Evolutionary conservation across 2,329 filamentous ascomycete species (phyloP), one percentile per base, ranked within the genome.

Genomic region (Cercospora brassicicola): DNA sequence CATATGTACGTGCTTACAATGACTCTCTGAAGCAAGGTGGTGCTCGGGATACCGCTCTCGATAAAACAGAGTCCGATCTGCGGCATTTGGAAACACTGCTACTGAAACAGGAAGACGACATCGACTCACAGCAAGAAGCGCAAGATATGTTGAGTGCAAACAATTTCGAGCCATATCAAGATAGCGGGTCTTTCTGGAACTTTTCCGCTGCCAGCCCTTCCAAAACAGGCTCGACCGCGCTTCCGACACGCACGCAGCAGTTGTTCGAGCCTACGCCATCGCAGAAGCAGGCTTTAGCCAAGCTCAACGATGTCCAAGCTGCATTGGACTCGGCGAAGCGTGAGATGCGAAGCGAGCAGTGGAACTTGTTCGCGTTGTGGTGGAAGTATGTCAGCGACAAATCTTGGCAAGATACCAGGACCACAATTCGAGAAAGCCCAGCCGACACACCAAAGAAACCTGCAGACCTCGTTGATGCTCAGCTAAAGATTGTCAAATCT

Each of bases 101-200:
- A n/a, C 5, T 39, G 18, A 45, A 56, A 33, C 65, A 57, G 18
- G 59, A 67, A 13, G 65, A 67, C 11, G 59, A 59, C 28, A 55
- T 67, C 6, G 65, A 67, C 20, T 30, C 65, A 20, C 65, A 67
- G 26, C 65, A 57, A 39, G 59, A 67, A 33, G 65, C 65, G 20
- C 33, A 23, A 11, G 65, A 67, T 28, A 62, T 67, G 65, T 45
- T 67, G n/a, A 62, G 31, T 31, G 48, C 59, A n/a, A 62, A 63
- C 33, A 67, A 67, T 23, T 67, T 67, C 26, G 39, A 62, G 26
- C 65, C 59, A 26, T 53, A 10, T 23, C 42, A 55, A 28, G 42
- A 53, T 42, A 53, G 60, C 31, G 53, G 53, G 4, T 45, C 31
- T 13, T 48, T 28, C 15, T 64, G 62, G 62, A 57, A 42, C 33